These are phyloP conservation scores for Candida wancherniae DNA, from an alignment of 805 yeast genomes.

Conservation along the genomic window DNA sequence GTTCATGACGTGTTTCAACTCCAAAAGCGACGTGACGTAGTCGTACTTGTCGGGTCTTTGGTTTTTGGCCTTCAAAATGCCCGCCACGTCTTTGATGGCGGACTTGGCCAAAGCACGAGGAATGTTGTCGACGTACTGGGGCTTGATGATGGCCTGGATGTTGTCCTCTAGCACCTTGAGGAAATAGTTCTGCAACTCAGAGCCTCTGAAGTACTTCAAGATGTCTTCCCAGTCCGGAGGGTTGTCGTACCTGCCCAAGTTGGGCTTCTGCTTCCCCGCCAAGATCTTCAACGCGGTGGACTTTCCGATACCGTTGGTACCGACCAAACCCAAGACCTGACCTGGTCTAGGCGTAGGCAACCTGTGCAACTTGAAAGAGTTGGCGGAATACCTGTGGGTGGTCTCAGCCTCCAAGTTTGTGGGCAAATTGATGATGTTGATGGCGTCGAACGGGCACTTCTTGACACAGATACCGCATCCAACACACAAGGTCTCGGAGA, in stretches of 20 bases:
- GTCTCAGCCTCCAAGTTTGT: conserved; percentile 90
- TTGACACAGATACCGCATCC: conserved; percentile 99
- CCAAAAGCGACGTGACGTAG: conserved; percentile 62
- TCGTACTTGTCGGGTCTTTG: conserved; percentile 70
- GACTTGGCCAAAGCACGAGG: conserved; percentile 92
- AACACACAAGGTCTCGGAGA: conserved; percentile 89
- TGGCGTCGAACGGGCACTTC: conserved; percentile 97
- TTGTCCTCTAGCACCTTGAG: conserved; percentile 91
- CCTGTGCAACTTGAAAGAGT: conserved; percentile 94
- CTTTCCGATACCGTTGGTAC: conserved; percentile 99
- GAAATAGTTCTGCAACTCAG: conserved; percentile 94
- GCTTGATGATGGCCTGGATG: conserved; percentile 95
- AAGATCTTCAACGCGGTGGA: conserved; percentile 94
- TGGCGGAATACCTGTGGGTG: conserved; percentile 96
- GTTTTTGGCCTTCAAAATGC: conserved; percentile 67
- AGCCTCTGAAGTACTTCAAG: conserved; percentile 87
- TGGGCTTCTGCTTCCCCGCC: conserved; percentile 97
- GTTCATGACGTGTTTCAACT: conserved; percentile 66
- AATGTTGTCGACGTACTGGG: conserved; percentile 96
- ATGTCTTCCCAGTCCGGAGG: conserved; percentile 99
- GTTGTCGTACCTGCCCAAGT: conserved; percentile 86
- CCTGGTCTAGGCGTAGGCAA: conserved; percentile 99
- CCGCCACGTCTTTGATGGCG: conserved; percentile 81
- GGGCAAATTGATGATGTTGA: conserved; percentile 91
- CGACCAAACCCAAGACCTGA: conserved; percentile 95